Percentiles rank a stretch among this genome's conserved stretches.
Evolutionary conservation across 192 early-diverging fungal genomes (phyloP).

Genomic region (Coemansia sp.): DNA sequence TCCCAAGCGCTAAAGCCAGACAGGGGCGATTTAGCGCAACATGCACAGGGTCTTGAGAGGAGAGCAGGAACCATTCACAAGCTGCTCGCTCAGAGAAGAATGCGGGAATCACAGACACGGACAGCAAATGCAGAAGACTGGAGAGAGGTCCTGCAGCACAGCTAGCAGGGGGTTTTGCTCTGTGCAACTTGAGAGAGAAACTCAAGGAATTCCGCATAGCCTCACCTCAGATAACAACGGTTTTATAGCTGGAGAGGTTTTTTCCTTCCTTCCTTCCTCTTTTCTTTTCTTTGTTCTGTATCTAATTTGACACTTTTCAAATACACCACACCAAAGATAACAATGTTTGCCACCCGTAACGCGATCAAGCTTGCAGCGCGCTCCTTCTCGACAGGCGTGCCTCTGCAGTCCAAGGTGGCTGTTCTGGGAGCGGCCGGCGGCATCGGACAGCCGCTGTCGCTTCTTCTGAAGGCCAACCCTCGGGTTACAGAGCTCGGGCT

Average conservation of each 20-base stretch:
- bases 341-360: slow-evolving; percentile 55
- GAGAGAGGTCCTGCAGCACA: no score
- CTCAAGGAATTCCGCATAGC: background rate
- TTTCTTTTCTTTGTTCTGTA: slow-evolving; percentile 4
- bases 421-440: slow-evolving; percentile 86
- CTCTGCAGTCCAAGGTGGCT: slow-evolving; percentile 60
- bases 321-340: slow-evolving; percentile 9
- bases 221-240: background rate
- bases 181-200: background rate
- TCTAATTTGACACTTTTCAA: background rate
- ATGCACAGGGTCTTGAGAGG: no score
- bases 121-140: background rate
- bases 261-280: background rate
- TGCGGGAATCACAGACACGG: no score
- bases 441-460: slow-evolving; percentile 96
- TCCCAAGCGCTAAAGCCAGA: no score
- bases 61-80: no score
- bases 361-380: slow-evolving; percentile 45
- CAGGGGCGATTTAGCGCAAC: no score
- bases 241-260: background rate
- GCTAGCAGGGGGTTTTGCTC: background rate
- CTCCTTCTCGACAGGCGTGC: slow-evolving; percentile 53
- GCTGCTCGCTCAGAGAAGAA: no score
- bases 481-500: slow-evolving; percentile 82
- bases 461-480: slow-evolving; percentile 90